Conservation (phyloP, 441 rosid genomes). For the Syzygium malaccense region DNA sequence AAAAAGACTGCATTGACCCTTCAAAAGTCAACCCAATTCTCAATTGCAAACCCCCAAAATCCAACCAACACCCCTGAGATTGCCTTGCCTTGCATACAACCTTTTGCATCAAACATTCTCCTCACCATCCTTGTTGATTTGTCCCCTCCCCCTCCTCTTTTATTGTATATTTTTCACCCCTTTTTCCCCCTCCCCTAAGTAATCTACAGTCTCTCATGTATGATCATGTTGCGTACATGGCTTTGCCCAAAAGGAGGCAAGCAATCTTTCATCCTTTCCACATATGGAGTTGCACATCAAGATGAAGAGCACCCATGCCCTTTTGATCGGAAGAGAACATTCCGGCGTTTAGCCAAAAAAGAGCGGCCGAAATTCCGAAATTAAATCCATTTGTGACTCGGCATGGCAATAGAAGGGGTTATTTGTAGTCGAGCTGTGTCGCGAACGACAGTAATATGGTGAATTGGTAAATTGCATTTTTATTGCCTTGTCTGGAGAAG, state of each 20-base stretch:
- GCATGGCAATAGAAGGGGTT: not conserved
- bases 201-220: not conserved
- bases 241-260: not conserved
- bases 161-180: not conserved
- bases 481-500: not conserved
- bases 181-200: not conserved
- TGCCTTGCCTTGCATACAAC: not conserved
- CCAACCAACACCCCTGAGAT: not conserved
- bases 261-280: not conserved
- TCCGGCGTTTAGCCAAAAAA: not conserved
- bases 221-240: not conserved
- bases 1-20: not conserved
- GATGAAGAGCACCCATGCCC: not conserved
- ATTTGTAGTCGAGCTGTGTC: not conserved
- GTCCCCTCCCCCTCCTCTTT: not conserved
- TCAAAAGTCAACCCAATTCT: not conserved
- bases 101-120: not conserved
- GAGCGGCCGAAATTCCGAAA: no score
- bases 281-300: not conserved
- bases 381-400: not conserved
- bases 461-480: not conserved
- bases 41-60: not conserved
- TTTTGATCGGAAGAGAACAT: not conserved
- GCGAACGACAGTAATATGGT: accelerated
- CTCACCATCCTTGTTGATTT: not conserved